phyloP scores from a whole-genome alignment of 306 rosid genomes.

The Argentina anserina region DNA sequence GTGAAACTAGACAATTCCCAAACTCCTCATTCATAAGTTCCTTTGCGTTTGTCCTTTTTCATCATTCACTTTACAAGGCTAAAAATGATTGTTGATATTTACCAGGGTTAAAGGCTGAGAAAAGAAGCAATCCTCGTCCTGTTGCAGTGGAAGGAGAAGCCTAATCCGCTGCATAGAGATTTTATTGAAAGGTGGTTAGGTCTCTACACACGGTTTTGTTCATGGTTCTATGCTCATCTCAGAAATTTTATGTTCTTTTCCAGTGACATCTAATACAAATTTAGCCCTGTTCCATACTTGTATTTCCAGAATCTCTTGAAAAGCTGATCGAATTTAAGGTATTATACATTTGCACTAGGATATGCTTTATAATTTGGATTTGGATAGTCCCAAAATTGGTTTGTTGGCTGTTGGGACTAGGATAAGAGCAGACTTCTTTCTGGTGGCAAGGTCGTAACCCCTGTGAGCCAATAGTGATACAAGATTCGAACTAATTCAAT shows the following conservation, averaged over 20 bases:
- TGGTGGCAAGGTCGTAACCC: constrained; percentile 33
- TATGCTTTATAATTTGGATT: not conserved
- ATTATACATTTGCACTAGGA: not conserved
- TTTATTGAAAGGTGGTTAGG: constrained; percentile 24
- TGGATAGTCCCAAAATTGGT: not conserved
- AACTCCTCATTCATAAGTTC: not conserved
- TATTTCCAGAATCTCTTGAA: not conserved
- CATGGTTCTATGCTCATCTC: constrained; percentile 21
- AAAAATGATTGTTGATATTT: constrained; percentile 1
- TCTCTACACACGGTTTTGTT: constrained; percentile 40
- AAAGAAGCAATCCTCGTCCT: constrained; percentile 24
- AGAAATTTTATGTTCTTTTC: not conserved
- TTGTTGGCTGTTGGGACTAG: constrained; percentile 28
- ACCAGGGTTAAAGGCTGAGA: constrained; percentile 48
- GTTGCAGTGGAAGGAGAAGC: constrained; percentile 24
- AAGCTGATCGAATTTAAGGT: too few relatives aligned
- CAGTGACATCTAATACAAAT: constrained; percentile 9
- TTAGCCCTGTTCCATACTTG: constrained; percentile 1
- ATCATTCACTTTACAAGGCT: not conserved
- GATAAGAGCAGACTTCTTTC: constrained; percentile 28
- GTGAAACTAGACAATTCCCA: not conserved
- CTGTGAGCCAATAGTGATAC: constrained; percentile 30
- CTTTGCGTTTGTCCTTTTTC: not conserved
- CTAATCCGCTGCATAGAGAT: constrained; percentile 14
- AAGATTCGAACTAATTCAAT: constrained; percentile 31